Evolutionary conservation across 352 stramenopile genomes (phyloP).

Genomic region (Phytophthora palmivora): DNA sequence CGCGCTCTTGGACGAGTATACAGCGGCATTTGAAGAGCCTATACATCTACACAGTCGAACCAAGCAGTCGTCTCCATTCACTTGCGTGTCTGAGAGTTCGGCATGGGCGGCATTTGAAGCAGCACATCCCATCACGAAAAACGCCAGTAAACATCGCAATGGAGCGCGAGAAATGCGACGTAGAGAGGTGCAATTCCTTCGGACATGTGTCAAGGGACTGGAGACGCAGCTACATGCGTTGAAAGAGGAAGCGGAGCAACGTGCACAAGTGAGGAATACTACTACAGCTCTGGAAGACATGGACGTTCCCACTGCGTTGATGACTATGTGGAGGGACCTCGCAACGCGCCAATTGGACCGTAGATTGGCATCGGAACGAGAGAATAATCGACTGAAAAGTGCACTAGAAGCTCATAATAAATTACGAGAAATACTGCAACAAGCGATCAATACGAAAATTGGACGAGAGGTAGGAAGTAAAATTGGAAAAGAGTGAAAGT

Average conservation of each 20-base stretch:
- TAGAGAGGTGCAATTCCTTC: too few relatives aligned
- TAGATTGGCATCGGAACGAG: conserved; percentile 35
- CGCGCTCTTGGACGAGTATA: conserved; percentile 38
- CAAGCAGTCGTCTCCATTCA: conserved; percentile 1
- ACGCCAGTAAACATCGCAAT: too few relatives aligned
- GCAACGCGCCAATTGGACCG: conserved; percentile 41
- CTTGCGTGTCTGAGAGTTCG: conserved; percentile 17
- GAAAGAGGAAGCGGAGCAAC: conserved; percentile 15
- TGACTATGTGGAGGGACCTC: conserved; percentile 37
- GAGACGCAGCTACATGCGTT: conserved; percentile 24
- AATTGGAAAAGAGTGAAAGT: background rate
- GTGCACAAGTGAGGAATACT: conserved; percentile 5
- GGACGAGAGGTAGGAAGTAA: conserved; percentile 25
- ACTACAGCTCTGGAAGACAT: background rate
- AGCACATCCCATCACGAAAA: too few relatives aligned
- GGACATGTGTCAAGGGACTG: too few relatives aligned
- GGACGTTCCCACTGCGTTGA: conserved; percentile 9
- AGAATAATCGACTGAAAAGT: conserved; percentile 39
- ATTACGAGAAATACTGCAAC: conserved; percentile 39
- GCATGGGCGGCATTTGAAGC: too few relatives aligned
- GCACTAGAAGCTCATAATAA: conserved; percentile 41
- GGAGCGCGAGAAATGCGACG: too few relatives aligned
- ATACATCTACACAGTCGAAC: background rate
- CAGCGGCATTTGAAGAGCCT: conserved; percentile 7
- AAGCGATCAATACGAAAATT: conserved; percentile 39